Conservation (phyloP, 1,139 yeast genomes). For the Protomyces inundatus region DNA sequence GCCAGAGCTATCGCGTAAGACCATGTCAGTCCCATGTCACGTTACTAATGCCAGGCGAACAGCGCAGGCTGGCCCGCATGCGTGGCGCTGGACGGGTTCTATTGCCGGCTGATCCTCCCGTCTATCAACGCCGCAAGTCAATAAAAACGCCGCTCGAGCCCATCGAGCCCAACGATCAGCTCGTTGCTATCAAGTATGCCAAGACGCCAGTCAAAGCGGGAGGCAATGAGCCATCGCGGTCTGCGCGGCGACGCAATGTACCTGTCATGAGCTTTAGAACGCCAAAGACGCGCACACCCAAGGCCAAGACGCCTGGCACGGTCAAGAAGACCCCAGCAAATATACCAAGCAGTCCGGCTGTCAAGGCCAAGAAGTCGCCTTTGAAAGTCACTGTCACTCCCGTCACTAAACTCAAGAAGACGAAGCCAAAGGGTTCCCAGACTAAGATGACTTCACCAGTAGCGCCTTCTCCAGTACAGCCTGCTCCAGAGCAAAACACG, state of each 20-base stretch:
- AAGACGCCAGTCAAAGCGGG: neutral
- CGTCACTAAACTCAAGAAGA: no score
- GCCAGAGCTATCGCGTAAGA: neutral
- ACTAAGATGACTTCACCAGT: no score
- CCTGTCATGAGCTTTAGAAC: conserved; percentile 10
- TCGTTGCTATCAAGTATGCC: neutral
- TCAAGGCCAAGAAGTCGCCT: neutral
- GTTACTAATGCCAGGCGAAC: neutral
- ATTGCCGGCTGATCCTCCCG: conserved; percentile 1
- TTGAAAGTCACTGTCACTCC: neutral
- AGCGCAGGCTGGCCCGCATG: conserved; percentile 1
- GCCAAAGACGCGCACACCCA: neutral
- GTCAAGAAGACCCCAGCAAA: neutral
- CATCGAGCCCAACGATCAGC: neutral
- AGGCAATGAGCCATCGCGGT: neutral
- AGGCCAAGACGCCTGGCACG: neutral
- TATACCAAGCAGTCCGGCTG: neutral
- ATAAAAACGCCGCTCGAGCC: neutral
- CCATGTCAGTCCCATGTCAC: neutral
- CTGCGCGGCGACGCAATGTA: neutral
- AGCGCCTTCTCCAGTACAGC: no score
- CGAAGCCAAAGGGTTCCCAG: no score
- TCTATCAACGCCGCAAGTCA: neutral
- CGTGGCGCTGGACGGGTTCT: conserved; percentile 14
- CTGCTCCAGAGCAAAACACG: no score